Evolutionary conservation across 441 rosid genomes (phyloP).

Genomic region (Erodium texanum): DNA sequence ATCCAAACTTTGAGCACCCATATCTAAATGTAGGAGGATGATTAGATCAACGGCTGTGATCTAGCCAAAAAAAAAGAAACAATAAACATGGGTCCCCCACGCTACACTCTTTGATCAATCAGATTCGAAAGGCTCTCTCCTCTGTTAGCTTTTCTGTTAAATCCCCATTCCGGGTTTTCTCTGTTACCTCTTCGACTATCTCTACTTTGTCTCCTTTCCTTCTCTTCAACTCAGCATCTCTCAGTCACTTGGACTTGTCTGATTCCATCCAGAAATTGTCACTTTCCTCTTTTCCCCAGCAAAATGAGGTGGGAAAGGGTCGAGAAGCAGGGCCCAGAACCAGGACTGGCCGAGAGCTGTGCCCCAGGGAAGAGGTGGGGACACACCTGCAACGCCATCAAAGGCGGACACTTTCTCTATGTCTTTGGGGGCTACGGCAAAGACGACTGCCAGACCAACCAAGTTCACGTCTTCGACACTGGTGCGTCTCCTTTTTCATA

Average conservation of each 20-base stretch:
- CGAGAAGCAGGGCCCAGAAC: conserved; percentile 21
- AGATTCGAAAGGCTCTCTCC: no score
- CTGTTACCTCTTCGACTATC: no score
- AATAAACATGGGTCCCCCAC: no score
- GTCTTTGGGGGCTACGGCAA: conserved; percentile 91
- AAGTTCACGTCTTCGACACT: conserved; percentile 89
- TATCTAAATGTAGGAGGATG: no score
- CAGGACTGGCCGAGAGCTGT: conserved; percentile 21
- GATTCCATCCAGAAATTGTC: not conserved
- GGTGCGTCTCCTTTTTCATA: conserved; percentile 38
- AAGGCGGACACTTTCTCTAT: conserved; percentile 74
- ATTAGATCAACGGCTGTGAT: no score
- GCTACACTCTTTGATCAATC: no score
- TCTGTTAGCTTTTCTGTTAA: no score
- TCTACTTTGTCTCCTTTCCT: not conserved
- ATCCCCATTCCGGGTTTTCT: no score
- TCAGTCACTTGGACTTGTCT: not conserved
- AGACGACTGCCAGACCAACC: conserved; percentile 92
- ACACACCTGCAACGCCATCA: conserved; percentile 83
- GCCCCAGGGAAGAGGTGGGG: conserved; percentile 94
- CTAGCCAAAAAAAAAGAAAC: no score
- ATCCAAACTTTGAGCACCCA: no score
- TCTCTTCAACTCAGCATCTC: not conserved
- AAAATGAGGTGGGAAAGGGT: conserved; percentile 93
- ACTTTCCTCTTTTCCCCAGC: no score